Percentiles rank a stretch among this genome's conserved stretches.
These are phyloP conservation scores for Liriodendron chinense DNA, from an alignment of 164 flowering plant species.

Conservation along the genomic window DNA sequence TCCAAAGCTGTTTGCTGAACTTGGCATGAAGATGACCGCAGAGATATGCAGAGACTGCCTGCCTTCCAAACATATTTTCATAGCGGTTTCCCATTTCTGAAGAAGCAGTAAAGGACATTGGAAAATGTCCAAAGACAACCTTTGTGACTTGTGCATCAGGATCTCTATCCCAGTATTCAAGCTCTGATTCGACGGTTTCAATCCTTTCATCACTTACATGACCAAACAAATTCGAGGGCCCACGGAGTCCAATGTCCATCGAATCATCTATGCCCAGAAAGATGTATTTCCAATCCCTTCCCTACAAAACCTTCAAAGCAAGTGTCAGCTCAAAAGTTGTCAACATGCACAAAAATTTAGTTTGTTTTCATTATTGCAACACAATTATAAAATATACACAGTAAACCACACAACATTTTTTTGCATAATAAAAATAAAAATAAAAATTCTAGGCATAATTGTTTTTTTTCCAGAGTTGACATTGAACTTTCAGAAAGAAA, in stretches of 20 bases:
- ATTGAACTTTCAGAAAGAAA: not conserved
- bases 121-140: slow-evolving; percentile 22
- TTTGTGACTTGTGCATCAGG: slow-evolving; percentile 8
- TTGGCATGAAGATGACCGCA: slow-evolving; percentile 25
- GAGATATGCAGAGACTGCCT: slow-evolving; percentile 15
- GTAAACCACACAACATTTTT: not conserved
- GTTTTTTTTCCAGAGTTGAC: not conserved
- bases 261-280: slow-evolving; percentile 23
- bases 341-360: not conserved
- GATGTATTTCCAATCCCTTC: slow-evolving; percentile 15
- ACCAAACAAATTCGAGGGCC: slow-evolving; percentile 24
- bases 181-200: slow-evolving; percentile 16
- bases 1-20: slow-evolving; percentile 20
- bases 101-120: slow-evolving; percentile 19
- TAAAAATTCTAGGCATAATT: not conserved
- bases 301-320: slow-evolving; percentile 19
- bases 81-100: slow-evolving; percentile 16
- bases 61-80: slow-evolving; percentile 14
- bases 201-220: slow-evolving; percentile 18
- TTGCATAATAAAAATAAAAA: not conserved
- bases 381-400: not conserved
- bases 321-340: slow-evolving; percentile 5
- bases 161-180: slow-evolving; percentile 16
- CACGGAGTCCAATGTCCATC: slow-evolving; percentile 18
- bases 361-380: not conserved